Base-by-base conservation (phyloP, 495 filamentous ascomycete species). In the Penicillium waksmanii region DNA sequence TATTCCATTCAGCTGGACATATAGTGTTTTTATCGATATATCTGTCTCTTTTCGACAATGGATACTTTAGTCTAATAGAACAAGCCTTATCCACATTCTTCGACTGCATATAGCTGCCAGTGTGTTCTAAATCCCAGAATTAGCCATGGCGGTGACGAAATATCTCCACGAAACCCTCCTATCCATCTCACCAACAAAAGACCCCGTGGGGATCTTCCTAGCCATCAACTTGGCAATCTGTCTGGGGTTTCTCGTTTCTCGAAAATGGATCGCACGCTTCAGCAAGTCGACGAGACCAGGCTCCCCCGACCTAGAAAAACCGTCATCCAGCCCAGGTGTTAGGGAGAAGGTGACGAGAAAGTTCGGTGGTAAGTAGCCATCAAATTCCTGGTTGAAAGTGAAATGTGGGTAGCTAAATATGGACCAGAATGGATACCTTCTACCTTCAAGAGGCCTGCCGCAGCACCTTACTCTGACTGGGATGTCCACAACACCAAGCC, bases 381-480 rank as follows among this genome's bases (percentile, higher is more conserved):
- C 0, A 7, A 33, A 35, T 23, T 8, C 9, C 12, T 11, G 3
- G 6, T 21, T 44, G 8, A 19, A 10, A 44, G 42, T 17, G 42
- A 4, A 49, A 21, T 21, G 43, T 19, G 46, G 12, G 7, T 44
- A 10, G 4, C 10, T n/a, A 52, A 40, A 1, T 25, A 38, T 1
- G 17, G 2, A 17, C 1, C 55, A 83, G 86, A 86, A 76, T 96
- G 92, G 91, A 74, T 69, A 10, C 88, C 89, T 1, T 84, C 84
- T 4, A 71, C 83, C 48, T 96, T 92, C 77, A 80, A 83, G 59
- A 75, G 87, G 23, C 90, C 92, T 3, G 74, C 79, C 11, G 87
- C 91, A 42, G 35, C 79, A 0, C 84, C 91, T 8, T 91, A 89
- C 59, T 82, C 83, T 5, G 71, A 85, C 69, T 96, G 92, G 92